Percentiles rank a stretch among this genome's conserved stretches.
Conservation (phyloP, 164 flowering plant genomes). For the Annona cherimola region DNA sequence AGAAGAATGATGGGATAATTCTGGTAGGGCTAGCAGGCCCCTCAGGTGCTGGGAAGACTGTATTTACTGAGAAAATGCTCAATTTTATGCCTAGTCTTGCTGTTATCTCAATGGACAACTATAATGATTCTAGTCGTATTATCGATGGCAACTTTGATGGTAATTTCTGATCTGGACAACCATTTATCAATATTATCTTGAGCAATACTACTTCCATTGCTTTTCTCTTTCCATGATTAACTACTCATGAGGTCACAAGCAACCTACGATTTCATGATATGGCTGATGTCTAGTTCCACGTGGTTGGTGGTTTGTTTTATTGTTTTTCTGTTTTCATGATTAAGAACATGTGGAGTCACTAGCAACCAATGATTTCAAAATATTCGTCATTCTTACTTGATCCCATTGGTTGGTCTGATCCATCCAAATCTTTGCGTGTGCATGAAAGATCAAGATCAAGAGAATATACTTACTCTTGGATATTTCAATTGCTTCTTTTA, state of each 20-base stretch:
- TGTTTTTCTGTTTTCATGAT: too few species aligned
- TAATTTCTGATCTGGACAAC: conserved; percentile 19
- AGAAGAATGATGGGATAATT: conserved; percentile 81
- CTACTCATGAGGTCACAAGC: neutral
- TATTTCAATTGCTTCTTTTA: too few species aligned
- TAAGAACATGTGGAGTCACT: too few species aligned
- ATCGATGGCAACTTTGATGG: conserved; percentile 99
- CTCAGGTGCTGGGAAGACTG: conserved; percentile 97
- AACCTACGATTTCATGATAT: neutral
- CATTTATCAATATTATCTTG: neutral
- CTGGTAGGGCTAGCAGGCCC: conserved; percentile 92
- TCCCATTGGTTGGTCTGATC: too few species aligned
- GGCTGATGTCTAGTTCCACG: neutral
- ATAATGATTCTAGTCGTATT: conserved; percentile 85
- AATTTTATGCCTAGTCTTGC: conserved; percentile 90
- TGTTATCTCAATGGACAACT: conserved; percentile 93
- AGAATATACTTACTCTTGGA: too few species aligned
- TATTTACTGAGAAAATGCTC: conserved; percentile 83
- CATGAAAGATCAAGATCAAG: too few species aligned
- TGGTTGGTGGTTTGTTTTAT: too few species aligned
- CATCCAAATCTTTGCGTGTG: too few species aligned
- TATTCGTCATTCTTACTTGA: too few species aligned
- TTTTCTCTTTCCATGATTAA: neutral
- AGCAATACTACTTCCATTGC: neutral
- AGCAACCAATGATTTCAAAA: too few species aligned